These are phyloP conservation scores for Lasiodiplodia theobromae DNA, from an alignment of 2,329 filamentous ascomycete genomes.

Conservation along the genomic window DNA sequence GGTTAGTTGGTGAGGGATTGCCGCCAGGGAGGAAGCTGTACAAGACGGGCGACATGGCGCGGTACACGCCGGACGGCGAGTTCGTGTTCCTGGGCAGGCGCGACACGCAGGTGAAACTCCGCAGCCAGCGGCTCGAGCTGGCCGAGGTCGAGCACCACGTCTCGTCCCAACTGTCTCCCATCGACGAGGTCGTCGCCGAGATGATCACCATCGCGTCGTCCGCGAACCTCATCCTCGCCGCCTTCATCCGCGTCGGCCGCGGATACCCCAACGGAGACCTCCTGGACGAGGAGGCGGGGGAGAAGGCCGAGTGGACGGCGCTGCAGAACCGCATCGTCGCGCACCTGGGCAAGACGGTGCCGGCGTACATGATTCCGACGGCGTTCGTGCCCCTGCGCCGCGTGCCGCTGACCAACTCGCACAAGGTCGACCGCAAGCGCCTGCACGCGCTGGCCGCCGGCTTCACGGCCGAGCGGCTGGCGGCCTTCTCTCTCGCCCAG, in stretches of 20 bases:
- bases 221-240: conserved; percentile 31
- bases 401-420: conserved; percentile 49
- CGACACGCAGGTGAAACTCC: conserved; percentile 33
- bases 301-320: background rate
- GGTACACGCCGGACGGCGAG: conserved; percentile 41
- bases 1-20: background rate
- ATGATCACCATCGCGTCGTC: background rate
- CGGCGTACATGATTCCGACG: conserved; percentile 6
- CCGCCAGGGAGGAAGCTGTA: conserved; percentile 31
- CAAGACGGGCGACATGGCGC: conserved; percentile 23
- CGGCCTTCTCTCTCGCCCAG: background rate
- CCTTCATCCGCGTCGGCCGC: conserved; percentile 39
- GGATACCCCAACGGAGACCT: conserved; percentile 52
- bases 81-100: conserved; percentile 46
- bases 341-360: background rate
- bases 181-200: background rate
- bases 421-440: conserved; percentile 44
- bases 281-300: conserved; percentile 33
- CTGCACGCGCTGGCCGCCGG: conserved; percentile 34
- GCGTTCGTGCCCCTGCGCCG: background rate
- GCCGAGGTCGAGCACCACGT: conserved; percentile 43
- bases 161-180: background rate
- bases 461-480: background rate
- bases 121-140: conserved; percentile 8
- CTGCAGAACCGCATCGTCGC: background rate